Evolutionary conservation across 108 stramenopile species (phyloP).

Genomic region (Cylindrotheca closterium): DNA sequence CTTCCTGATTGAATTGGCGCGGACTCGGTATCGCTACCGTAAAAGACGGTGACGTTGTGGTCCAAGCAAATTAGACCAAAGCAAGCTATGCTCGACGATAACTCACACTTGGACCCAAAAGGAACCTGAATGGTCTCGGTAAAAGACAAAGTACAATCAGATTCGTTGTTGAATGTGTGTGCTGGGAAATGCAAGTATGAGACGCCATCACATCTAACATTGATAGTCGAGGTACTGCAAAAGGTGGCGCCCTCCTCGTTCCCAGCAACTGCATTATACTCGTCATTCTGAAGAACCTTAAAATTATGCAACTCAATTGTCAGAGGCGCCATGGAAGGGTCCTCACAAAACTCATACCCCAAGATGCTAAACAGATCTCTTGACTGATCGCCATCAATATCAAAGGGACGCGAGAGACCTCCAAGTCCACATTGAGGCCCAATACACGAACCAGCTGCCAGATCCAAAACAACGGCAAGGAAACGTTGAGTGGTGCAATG

Average conservation of each 20-base stretch:
- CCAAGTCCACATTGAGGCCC: neutral
- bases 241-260: neutral
- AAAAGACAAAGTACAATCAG: neutral
- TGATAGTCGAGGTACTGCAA: neutral
- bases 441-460: conserved; percentile 39
- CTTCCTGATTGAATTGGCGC: neutral
- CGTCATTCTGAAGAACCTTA: neutral
- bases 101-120: neutral
- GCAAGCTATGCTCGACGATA: neutral
- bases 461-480: too few species aligned
- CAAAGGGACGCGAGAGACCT: neutral
- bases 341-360: neutral
- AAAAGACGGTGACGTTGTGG: neutral
- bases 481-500: too few species aligned
- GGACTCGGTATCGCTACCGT: neutral
- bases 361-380: neutral
- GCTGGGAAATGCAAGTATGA: neutral
- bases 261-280: neutral
- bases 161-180: neutral
- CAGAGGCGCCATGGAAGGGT: neutral
- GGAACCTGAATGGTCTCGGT: neutral
- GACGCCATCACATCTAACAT: neutral
- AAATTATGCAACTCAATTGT: neutral
- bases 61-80: neutral
- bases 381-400: neutral